Base-by-base conservation (phyloP, 2,329 filamentous ascomycete species). In the Pleomassaria siparia region DNA sequence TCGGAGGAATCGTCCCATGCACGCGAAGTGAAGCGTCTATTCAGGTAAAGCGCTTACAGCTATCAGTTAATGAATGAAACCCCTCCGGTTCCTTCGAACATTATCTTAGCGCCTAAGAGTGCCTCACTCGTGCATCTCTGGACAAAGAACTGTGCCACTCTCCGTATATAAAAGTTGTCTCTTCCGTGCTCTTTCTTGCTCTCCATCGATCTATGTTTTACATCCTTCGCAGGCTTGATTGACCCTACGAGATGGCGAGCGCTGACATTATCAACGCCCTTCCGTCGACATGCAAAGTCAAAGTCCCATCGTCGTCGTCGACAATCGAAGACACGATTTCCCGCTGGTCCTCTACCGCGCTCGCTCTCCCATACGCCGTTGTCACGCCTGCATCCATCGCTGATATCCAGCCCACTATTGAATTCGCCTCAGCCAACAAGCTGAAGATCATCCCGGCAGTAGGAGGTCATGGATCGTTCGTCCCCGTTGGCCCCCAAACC, bases 391-490 rank as follows among this genome's bases (percentile, higher is more conserved):
- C 58, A 1, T 55, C 41, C 0, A 65, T 69, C 11, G 6, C 55
- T 0, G 69, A 74, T 41, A 50, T 74, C 0, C 37, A 56, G 0
- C 41, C 52, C 0, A 55, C 64, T 1, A 56, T 72, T 13, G 6
- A 25, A 1, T 56, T 65, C 1, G 69, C 70, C 1, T 55, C 46
- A 3, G 20, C 48, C 6, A 64, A 69, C n/a, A 49, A 48, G 0
- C 61, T 73, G 2, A 55, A 47, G 1, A 45, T 74, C 1, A 26
- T 73, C 0, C 46, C 61, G 0, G 56, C 51, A 1, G 59, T 60
- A 2, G 72, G 70, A 1, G 62, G 60, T 5, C 69, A 70, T 28
- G 65, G 55, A 1, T 48, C 63, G 0, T 72, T 69, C 43, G 56
- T 72, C 0, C 58, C 57, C 0, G 58, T 74, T 37, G 50, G 44